Evolutionary conservation across 495 filamentous ascomycete species (phyloP).

Genomic region (Neurospora hispaniola): DNA sequence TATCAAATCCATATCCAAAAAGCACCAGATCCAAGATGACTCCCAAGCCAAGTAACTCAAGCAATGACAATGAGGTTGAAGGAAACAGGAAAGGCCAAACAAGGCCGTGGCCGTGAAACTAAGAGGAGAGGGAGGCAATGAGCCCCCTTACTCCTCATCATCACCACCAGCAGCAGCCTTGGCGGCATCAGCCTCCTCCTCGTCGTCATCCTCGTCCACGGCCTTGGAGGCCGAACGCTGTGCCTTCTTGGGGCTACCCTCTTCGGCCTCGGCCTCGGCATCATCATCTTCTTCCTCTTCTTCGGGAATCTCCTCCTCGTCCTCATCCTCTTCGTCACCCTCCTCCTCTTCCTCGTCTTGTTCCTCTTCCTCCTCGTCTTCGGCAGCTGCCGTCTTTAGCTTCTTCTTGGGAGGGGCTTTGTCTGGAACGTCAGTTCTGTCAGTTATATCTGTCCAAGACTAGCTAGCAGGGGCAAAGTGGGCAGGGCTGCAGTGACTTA

Average conservation of each 20-base stretch:
- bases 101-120: neutral
- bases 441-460: neutral
- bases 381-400: conserved; percentile 29
- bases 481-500: conserved; percentile 4
- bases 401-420: conserved; percentile 40
- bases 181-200: conserved; percentile 5
- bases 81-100: neutral
- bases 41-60: neutral
- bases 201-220: conserved; percentile 20
- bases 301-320: conserved; percentile 19
- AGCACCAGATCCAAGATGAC: neutral
- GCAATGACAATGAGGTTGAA: neutral
- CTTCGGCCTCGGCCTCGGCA: conserved; percentile 14
- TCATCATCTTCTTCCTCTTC: conserved; percentile 23
- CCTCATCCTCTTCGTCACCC: conserved; percentile 24
- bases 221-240: conserved; percentile 20
- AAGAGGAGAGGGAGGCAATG: neutral
- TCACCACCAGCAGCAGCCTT: conserved; percentile 20
- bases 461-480: neutral
- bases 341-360: conserved; percentile 22
- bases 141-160: conserved; percentile 21
- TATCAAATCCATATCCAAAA: neutral
- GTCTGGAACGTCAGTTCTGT: conserved; percentile 5
- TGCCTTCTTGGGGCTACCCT: conserved; percentile 2
- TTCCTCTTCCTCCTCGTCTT: conserved; percentile 22